A percentile compares a stretch with the other conserved stretches of the same genome.
phyloP scores from a whole-genome alignment of 73 alveolate species.

The Tetrahymena malaccensis region DNA sequence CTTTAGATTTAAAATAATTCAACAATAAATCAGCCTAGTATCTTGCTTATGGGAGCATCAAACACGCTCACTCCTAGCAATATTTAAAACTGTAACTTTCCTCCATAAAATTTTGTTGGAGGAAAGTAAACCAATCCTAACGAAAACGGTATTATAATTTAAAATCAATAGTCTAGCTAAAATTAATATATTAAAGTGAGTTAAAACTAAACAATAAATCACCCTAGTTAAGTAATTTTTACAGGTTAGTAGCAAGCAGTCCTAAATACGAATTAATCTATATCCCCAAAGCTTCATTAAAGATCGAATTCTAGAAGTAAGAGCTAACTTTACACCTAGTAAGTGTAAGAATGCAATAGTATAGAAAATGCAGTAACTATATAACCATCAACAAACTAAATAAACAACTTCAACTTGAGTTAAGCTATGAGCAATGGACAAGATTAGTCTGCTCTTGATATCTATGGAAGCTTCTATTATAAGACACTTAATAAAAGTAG shows the following conservation, averaged over 20 bases:
- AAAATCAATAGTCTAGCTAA: neutral
- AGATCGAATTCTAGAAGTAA: neutral
- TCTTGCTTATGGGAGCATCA: neutral
- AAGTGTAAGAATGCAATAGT: neutral
- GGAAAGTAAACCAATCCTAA: neutral
- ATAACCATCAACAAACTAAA: neutral
- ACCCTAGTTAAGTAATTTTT: neutral
- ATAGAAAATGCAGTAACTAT: neutral
- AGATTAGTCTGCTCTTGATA: neutral
- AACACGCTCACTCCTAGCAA: neutral
- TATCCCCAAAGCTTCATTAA: neutral
- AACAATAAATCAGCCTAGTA: neutral
- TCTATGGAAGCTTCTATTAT: neutral
- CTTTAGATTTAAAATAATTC: neutral
- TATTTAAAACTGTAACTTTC: neutral
- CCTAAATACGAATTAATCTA: neutral
- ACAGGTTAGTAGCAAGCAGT: neutral
- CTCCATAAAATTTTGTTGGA: neutral
- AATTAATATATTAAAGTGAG: neutral
- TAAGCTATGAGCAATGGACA: neutral
- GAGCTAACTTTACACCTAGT: neutral
- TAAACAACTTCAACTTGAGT: neutral
- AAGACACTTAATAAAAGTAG: neutral
- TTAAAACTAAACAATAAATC: neutral
- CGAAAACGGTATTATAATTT: neutral